Percentiles rank a stretch among this genome's conserved stretches.
These are phyloP conservation scores for Termitomyces sp. DNA, from an alignment of 768 basidiomycete genomes.

Conservation along the genomic window DNA sequence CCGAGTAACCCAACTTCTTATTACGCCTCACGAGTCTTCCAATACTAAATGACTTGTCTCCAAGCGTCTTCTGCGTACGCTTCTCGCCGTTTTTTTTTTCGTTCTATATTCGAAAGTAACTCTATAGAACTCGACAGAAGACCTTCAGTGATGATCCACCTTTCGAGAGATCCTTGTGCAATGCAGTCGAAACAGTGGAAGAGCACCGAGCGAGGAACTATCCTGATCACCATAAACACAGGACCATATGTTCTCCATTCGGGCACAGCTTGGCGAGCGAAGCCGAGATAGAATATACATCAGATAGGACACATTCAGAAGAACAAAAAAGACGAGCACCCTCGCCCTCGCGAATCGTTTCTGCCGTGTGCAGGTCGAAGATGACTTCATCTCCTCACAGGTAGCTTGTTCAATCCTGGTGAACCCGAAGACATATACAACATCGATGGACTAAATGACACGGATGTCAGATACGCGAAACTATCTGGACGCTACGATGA, in stretches of 20 bases:
- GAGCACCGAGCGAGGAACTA: not conserved
- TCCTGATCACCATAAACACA: not conserved
- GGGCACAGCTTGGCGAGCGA: not conserved
- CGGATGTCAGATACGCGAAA: not conserved
- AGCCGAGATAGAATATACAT: not conserved
- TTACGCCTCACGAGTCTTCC: conserved; percentile 21
- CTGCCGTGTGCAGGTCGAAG: not conserved
- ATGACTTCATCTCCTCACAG: not conserved
- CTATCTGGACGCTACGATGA: no score
- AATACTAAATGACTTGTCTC: not conserved
- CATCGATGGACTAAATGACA: not conserved
- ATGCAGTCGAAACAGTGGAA: not conserved
- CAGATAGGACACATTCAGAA: not conserved
- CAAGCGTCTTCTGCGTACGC: not conserved
- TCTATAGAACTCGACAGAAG: not conserved
- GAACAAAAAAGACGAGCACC: not conserved
- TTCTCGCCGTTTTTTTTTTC: not conserved
- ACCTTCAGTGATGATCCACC: not conserved
- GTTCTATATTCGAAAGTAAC: no score
- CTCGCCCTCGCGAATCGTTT: not conserved
- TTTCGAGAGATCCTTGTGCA: not conserved
- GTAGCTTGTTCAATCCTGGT: not conserved
- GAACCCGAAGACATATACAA: not conserved
- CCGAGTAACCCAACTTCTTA: conserved; percentile 29
- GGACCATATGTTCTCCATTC: not conserved